These are phyloP conservation scores for Solidago caesia DNA, from an alignment of 129 eudicot species.

Conservation along the genomic window DNA sequence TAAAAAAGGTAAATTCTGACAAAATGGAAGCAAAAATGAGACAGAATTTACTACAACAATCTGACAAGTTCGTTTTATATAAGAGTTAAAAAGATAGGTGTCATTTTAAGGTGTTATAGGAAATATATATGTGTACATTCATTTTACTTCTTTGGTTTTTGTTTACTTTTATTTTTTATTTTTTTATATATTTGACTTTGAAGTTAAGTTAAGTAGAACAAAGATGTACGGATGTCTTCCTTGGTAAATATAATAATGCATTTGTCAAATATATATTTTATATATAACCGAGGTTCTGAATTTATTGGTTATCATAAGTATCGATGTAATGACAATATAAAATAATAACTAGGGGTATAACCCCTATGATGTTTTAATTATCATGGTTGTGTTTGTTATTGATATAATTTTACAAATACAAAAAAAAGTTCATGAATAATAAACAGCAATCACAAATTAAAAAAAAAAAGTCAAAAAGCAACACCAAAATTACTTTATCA, in stretches of 20 bases:
- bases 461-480: too few relatives aligned
- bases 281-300: too few relatives aligned
- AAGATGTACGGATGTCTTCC: background rate
- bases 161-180: background rate
- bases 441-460: too few relatives aligned
- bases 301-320: too few relatives aligned
- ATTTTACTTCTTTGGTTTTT: background rate
- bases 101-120: slow-evolving; percentile 28
- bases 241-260: background rate
- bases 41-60: slow-evolving; percentile 21
- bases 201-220: background rate
- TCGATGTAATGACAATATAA: too few relatives aligned
- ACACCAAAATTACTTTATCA: too few relatives aligned
- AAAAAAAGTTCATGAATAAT: too few relatives aligned
- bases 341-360: too few relatives aligned
- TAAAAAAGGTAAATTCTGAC: slow-evolving; percentile 36
- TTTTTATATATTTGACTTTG: background rate
- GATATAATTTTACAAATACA: too few relatives aligned
- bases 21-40: slow-evolving; percentile 22
- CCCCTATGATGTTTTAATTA: too few relatives aligned
- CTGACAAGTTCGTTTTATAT: slow-evolving; percentile 38
- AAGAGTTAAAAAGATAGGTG: slow-evolving; percentile 24
- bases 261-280: too few relatives aligned
- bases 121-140: slow-evolving; percentile 8
- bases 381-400: too few relatives aligned